A percentile compares a stretch with the other conserved stretches of the same genome.
phyloP scores from a whole-genome alignment of 1,139 yeast genomes.

The Sugiyamaella grinbergsii region DNA sequence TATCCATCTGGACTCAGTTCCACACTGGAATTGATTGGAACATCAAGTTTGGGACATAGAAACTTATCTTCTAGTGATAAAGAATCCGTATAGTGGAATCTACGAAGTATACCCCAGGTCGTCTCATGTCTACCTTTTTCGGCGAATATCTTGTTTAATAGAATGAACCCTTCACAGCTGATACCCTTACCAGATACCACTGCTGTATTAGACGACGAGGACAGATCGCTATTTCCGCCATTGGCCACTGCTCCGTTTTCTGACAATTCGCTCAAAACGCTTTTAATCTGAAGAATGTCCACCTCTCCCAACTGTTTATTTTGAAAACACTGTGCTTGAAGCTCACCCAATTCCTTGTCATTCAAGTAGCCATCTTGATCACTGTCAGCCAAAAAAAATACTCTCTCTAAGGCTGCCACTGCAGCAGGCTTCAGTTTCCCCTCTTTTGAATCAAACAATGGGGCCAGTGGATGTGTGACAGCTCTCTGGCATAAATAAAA shows the following conservation, averaged over 20 bases:
- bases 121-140: constrained; percentile 95
- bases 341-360: constrained; percentile 63
- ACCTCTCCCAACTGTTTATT: constrained; percentile 56
- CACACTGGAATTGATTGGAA: constrained; percentile 75
- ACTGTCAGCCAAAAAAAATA: constrained; percentile 80
- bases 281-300: constrained; percentile 55
- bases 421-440: constrained; percentile 80
- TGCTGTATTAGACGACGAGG: constrained; percentile 32
- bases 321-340: constrained; percentile 73
- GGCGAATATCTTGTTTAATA: constrained; percentile 76
- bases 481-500: constrained; percentile 92
- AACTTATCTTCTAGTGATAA: constrained; percentile 78
- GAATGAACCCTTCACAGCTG: constrained; percentile 72
- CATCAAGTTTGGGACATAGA: constrained; percentile 73
- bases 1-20: constrained; percentile 95
- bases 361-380: constrained; percentile 86
- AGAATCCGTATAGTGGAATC: constrained; percentile 90
- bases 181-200: constrained; percentile 53
- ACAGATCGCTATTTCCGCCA: background rate
- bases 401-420: constrained; percentile 70
- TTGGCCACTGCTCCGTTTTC: constrained; percentile 13
- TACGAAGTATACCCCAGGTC: constrained; percentile 87
- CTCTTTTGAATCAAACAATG: constrained; percentile 88
- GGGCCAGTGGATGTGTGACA: constrained; percentile 90
- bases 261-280: constrained; percentile 35